phyloP scores from a whole-genome alignment of 441 rosid genomes.

The Codiaeum variegatum region DNA sequence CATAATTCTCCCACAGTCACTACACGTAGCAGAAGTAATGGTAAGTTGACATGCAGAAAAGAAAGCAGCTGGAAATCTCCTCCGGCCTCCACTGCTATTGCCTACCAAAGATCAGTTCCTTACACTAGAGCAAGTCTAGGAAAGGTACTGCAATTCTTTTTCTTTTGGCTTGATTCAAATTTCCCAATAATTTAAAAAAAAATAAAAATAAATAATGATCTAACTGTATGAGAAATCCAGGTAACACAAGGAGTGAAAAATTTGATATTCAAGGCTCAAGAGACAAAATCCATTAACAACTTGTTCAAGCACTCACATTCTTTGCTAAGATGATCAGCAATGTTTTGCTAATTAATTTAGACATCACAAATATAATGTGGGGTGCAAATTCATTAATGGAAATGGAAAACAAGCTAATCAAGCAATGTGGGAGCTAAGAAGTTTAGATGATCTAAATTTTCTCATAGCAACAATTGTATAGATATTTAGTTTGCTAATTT shows the following conservation, averaged over 20 bases:
- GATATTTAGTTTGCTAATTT: not conserved
- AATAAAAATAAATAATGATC: not conserved
- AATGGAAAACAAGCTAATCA: no score
- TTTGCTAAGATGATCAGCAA: conserved; percentile 43
- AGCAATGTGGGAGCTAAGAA: no score
- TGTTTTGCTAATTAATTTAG: not conserved
- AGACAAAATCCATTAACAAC: conserved; percentile 51
- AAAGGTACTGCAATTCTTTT: conserved; percentile 38
- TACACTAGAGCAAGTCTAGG: conserved; percentile 54
- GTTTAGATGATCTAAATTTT: not conserved
- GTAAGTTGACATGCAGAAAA: conserved; percentile 31
- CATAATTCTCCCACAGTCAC: conserved; percentile 35
- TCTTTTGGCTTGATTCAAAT: not conserved
- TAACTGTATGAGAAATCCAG: conserved; percentile 30
- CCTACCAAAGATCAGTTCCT: conserved; percentile 61
- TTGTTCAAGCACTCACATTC: conserved; percentile 70
- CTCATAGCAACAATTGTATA: not conserved
- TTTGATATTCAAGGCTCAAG: conserved; percentile 57
- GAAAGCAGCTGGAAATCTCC: conserved; percentile 42
- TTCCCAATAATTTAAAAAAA: not conserved
- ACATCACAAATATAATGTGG: no score
- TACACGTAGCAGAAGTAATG: conserved; percentile 73
- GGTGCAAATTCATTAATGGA: no score
- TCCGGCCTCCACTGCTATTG: conserved; percentile 33
- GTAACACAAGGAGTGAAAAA: conserved; percentile 61